A percentile compares a stretch with the other conserved stretches of the same genome.
Evolutionary conservation across 495 filamentous ascomycete species (phyloP).

Genomic region (Melanomma pulvis-pyrius): DNA sequence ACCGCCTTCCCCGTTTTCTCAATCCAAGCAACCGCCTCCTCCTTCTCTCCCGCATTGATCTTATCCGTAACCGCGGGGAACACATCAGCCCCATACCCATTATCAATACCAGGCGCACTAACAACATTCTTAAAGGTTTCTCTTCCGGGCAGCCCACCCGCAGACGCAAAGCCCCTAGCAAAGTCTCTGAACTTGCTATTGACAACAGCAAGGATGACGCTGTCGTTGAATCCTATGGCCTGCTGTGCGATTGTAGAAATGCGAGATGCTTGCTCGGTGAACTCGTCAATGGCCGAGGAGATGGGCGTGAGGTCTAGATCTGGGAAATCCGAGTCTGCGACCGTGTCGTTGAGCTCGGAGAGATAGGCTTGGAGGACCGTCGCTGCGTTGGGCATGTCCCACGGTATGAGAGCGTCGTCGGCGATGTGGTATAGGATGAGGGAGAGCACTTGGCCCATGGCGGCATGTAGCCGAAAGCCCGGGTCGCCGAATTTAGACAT

Average conservation of each 20-base stretch:
- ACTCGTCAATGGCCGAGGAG: constrained; percentile 18
- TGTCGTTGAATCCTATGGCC: constrained; percentile 15
- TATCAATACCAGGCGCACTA: constrained; percentile 34
- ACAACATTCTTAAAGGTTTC: constrained; percentile 34
- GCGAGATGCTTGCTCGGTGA: constrained; percentile 15
- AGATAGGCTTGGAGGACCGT: constrained; percentile 27
- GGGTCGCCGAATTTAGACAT: constrained; percentile 42
- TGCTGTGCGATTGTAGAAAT: constrained; percentile 12
- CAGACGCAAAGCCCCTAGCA: constrained; percentile 21
- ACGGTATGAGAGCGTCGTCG: constrained; percentile 43
- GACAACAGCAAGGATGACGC: constrained; percentile 12
- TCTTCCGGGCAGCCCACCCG: constrained; percentile 27
- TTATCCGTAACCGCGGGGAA: constrained; percentile 32
- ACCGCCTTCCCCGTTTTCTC: constrained; percentile 24
- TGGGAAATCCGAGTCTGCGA: constrained; percentile 22
- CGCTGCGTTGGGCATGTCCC: constrained; percentile 38
- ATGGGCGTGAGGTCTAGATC: constrained; percentile 20
- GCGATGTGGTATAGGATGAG: constrained; percentile 47
- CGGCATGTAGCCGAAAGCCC: constrained; percentile 35
- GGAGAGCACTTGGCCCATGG: constrained; percentile 39
- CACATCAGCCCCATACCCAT: constrained; percentile 30
- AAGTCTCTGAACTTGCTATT: constrained; percentile 33
- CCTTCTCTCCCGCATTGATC: constrained; percentile 13
- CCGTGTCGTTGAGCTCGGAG: constrained; percentile 30
- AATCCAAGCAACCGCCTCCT: constrained; percentile 22